Conservation (phyloP, 1,284 basidiomycete genomes). For the Malassezia vespertilionis region DNA sequence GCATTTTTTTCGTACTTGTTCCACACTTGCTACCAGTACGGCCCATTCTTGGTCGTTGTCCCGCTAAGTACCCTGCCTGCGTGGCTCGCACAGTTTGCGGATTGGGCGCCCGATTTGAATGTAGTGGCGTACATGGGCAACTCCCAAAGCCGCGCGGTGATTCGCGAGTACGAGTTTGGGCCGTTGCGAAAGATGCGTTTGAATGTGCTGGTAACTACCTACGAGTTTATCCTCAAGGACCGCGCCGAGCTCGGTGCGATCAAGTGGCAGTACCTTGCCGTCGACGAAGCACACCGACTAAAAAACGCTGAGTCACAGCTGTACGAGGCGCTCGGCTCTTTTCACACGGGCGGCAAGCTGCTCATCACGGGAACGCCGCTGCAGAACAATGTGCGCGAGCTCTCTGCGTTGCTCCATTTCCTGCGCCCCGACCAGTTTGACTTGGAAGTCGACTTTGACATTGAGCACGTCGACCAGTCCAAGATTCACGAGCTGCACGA, state of each 20-base stretch:
- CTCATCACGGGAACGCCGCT: slow-evolving; percentile 96
- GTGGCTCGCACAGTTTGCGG: slow-evolving; percentile 92
- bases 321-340: slow-evolving; percentile 82
- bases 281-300: slow-evolving; percentile 95
- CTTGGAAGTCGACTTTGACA: slow-evolving; percentile 72
- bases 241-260: slow-evolving; percentile 76
- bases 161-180: slow-evolving; percentile 76
- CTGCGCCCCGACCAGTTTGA: slow-evolving; percentile 93
- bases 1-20: slow-evolving; percentile 92
- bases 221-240: slow-evolving; percentile 99
- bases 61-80: slow-evolving; percentile 97
- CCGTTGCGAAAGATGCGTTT: slow-evolving; percentile 70
- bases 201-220: slow-evolving; percentile 92
- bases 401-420: slow-evolving; percentile 95
- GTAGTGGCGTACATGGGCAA: slow-evolving; percentile 88
- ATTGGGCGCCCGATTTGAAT: slow-evolving; percentile 85
- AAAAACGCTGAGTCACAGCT: slow-evolving; percentile 97
- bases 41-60: slow-evolving; percentile 94
- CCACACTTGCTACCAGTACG: slow-evolving; percentile 77
- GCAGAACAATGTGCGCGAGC: slow-evolving; percentile 97
- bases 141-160: slow-evolving; percentile 65
- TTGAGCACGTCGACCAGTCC: slow-evolving; percentile 51
- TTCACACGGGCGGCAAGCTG: slow-evolving; percentile 79
- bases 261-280: slow-evolving; percentile 98
- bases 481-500: slow-evolving; percentile 76